Evolutionary conservation across 2,329 filamentous ascomycete genomes (phyloP).

Genomic region (Monosporascus ibericus): DNA sequence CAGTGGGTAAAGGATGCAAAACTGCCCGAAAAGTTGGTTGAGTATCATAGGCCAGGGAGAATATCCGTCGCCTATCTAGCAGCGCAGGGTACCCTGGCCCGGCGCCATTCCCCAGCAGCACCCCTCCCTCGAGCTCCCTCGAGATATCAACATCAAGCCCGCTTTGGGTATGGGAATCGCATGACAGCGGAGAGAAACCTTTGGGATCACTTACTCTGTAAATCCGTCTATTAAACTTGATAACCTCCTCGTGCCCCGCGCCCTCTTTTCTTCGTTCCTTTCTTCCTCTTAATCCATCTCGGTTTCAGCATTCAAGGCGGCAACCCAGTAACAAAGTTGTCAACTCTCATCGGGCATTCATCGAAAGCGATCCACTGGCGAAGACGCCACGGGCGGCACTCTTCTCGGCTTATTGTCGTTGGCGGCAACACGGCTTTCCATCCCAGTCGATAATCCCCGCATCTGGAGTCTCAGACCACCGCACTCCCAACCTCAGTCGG

Average conservation of each 20-base stretch:
- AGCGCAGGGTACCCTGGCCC: background rate
- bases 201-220: background rate
- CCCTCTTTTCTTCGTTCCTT: background rate
- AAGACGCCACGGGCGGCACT: background rate
- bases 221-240: background rate
- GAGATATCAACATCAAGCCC: background rate
- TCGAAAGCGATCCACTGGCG: background rate
- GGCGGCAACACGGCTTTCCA: background rate
- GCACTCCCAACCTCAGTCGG: background rate
- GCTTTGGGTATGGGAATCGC: no score
- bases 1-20: background rate
- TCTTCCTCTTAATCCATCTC: background rate
- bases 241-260: background rate
- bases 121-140: background rate
- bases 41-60: no score
- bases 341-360: background rate
- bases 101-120: background rate
- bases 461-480: background rate
- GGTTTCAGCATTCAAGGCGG: no score
- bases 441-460: background rate
- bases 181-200: background rate
- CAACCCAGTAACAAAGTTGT: no score
- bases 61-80: background rate
- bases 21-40: no score
- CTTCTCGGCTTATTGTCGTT: background rate